Evolutionary conservation across 2,329 filamentous ascomycete genomes (phyloP), one percentile per base, ranked within the genome.

Genomic region (Ophiostoma ulmi): DNA sequence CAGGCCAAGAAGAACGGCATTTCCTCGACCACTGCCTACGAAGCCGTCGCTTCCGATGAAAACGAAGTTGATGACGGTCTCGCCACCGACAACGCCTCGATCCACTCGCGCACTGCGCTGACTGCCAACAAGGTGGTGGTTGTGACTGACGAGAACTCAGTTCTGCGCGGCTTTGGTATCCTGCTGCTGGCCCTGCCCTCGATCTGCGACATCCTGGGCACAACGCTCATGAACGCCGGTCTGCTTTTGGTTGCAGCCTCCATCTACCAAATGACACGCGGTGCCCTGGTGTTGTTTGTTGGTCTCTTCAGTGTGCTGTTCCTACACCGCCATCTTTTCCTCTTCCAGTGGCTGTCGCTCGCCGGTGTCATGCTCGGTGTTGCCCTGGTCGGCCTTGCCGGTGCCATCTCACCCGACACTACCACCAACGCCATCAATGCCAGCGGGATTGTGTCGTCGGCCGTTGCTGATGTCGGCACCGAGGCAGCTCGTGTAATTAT

Each of bases 211-310:
- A 97, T 98, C 74, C 88, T 91, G 35, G 95, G 93, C 67, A 99
- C 95, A 5, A 99, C 95, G 4, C 86, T 98, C 70, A 98, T 99
- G 94, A 99, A 99, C 77, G 91, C 93, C 5, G 95, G 95, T 3
- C 84, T 99, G 75, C 85, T 98, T 67, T 94, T 98, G 78, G 94
- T 98, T 35, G 95, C 92, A 14, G 93, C 95, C 1, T 96, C 92
- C 72, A 97, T 99, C 77, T 99, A 97, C 81, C 95, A 99, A 81
- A 99, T 99, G 95, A 98, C 94, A 1, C 86, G 95, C 72, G 95
- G 95, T 10, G 95, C 95, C 0, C 85, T 99, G 61, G 94, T 99
- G 3, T 85, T 99, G 7, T 99, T 99, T 76, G 95, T 99, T 26
- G 95, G 95, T 0, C 82, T 98, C 0, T 97, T 99, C 81, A 97